Evolutionary conservation across 2,329 filamentous ascomycete species (phyloP).

Genomic region (Fusarium mangiferae): DNA sequence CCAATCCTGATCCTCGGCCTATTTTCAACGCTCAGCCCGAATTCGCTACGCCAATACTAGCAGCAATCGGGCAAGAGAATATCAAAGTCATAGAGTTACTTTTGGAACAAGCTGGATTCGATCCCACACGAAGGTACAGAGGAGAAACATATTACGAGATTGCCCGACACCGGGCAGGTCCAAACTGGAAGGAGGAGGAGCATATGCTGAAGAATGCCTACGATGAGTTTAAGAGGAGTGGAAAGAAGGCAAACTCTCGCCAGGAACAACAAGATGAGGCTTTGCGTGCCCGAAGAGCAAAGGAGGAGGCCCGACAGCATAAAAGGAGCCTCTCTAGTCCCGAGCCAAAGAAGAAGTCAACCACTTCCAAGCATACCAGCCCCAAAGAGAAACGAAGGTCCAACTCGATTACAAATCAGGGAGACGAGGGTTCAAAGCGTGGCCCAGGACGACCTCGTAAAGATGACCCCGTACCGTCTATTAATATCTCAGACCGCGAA

Average conservation of each 20-base stretch:
- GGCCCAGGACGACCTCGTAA: constrained; percentile 65
- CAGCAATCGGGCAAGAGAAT: constrained; percentile 90
- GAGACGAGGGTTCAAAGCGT: constrained; percentile 63
- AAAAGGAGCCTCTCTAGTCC: constrained; percentile 63
- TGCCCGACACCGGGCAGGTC: constrained; percentile 82
- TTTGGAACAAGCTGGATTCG: constrained; percentile 79
- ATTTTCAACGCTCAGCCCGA: constrained; percentile 70
- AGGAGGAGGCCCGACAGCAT: constrained; percentile 55
- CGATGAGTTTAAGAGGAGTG: constrained; percentile 68
- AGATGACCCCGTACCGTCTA: constrained; percentile 61
- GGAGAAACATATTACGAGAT: constrained; percentile 89
- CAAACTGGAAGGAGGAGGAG: constrained; percentile 90
- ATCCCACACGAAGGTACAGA: constrained; percentile 81
- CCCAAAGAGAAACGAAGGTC: constrained; percentile 62
- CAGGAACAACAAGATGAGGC: constrained; percentile 59
- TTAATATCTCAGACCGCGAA: constrained; percentile 64
- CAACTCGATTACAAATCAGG: constrained; percentile 54
- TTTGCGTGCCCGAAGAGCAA: constrained; percentile 56
- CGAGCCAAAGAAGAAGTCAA: constrained; percentile 57
- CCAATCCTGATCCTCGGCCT: constrained; percentile 75
- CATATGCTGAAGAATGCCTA: constrained; percentile 81
- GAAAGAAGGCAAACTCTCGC: constrained; percentile 63
- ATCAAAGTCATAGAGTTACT: constrained; percentile 85
- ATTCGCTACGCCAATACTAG: constrained; percentile 90
- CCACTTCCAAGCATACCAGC: constrained; percentile 51